Conservation (phyloP, 2,329 filamentous ascomycete genomes). For the Lasiodiplodia hormozganensis region DNA sequence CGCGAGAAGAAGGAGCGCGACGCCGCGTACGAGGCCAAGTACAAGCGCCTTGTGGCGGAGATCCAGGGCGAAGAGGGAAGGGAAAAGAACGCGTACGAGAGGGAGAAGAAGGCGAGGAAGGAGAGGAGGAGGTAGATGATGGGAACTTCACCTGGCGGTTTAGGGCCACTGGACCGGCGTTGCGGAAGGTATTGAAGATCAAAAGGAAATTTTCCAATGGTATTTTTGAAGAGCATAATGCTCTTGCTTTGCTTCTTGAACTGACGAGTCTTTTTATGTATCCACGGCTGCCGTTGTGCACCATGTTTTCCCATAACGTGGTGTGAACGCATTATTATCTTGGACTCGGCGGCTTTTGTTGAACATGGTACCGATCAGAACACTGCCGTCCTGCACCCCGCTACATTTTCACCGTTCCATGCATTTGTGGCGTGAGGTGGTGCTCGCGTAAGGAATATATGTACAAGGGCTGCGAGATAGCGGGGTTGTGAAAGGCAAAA, state of each 20-base stretch:
- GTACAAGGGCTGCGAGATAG: no score
- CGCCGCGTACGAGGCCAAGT: constrained; percentile 95
- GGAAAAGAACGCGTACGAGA: constrained; percentile 87
- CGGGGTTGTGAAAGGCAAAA: background rate
- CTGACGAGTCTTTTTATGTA: background rate
- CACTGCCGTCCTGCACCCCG: no score
- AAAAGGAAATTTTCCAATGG: background rate
- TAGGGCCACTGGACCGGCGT: background rate
- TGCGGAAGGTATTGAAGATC: background rate
- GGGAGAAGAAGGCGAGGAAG: constrained; percentile 83
- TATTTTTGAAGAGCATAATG: background rate
- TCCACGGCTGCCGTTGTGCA: background rate
- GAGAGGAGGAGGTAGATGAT: constrained; percentile 40
- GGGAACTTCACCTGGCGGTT: background rate
- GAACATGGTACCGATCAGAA: background rate
- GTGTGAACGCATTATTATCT: background rate
- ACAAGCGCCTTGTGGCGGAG: constrained; percentile 87
- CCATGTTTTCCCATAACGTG: background rate
- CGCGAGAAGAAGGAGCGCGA: constrained; percentile 93
- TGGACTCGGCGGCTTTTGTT: background rate
- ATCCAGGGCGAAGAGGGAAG: constrained; percentile 93
- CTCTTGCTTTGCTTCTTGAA: background rate
- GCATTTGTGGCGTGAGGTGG: no score
- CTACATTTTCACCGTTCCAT: no score
- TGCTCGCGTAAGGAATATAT: no score